phyloP scores from a whole-genome alignment of 2,329 filamentous ascomycete genomes.

The Aspergillus aculeatus region DNA sequence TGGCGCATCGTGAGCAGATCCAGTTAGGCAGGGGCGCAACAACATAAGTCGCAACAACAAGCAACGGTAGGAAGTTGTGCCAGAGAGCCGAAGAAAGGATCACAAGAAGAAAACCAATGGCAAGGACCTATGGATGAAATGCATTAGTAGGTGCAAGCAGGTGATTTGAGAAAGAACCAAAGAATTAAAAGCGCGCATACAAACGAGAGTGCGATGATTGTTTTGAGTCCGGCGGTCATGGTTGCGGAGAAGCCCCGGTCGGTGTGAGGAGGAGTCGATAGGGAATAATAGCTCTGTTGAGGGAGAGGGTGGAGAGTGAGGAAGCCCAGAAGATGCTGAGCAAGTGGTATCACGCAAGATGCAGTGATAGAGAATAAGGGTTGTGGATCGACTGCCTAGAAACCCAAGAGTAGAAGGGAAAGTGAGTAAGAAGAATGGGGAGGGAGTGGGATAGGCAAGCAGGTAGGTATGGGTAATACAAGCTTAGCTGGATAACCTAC shows the following conservation, averaged over 20 bases:
- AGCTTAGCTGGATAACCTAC: slow-evolving; percentile 23
- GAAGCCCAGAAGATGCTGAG: slow-evolving; percentile 2
- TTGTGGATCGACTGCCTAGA: background rate
- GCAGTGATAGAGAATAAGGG: background rate
- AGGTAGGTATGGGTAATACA: slow-evolving; percentile 18
- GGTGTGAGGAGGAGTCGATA: background rate
- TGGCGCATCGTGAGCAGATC: slow-evolving; percentile 84
- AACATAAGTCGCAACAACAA: slow-evolving; percentile 94
- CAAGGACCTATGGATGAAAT: slow-evolving; percentile 65
- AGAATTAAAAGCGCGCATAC: slow-evolving; percentile 50
- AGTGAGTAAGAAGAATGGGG: background rate
- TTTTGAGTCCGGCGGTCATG: slow-evolving; percentile 88
- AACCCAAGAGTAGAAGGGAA: background rate
- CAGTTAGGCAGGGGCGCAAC: slow-evolving; percentile 94
- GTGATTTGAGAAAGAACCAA: no score
- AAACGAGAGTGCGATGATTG: slow-evolving; percentile 98
- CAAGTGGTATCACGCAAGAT: background rate
- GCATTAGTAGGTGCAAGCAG: background rate
- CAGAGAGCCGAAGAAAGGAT: slow-evolving; percentile 96
- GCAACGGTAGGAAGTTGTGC: slow-evolving; percentile 89
- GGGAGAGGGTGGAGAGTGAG: background rate
- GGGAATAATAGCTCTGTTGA: background rate
- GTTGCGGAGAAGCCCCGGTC: slow-evolving; percentile 25
- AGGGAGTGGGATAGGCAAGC: no score
- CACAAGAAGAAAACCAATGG: slow-evolving; percentile 96